These are phyloP conservation scores for Epichloe hybrida DNA, from an alignment of 2,329 filamentous ascomycete genomes.

Conservation along the genomic window DNA sequence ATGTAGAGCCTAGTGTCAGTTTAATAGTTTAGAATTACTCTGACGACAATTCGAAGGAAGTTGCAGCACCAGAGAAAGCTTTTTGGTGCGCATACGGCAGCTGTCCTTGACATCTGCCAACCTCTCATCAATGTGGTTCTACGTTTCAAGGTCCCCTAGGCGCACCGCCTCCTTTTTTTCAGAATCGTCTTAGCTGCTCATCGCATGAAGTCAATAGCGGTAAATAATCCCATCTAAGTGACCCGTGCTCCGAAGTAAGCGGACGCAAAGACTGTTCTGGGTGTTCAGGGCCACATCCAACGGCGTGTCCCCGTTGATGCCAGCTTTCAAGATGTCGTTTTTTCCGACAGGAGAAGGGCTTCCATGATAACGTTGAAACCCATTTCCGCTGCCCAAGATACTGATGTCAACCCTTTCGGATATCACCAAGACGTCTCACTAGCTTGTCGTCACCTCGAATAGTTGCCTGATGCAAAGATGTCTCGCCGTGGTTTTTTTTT, in stretches of 20 bases:
- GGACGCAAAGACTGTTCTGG: neutral
- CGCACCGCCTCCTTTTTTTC: no score
- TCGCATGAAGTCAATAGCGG: no score
- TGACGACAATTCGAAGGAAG: no score
- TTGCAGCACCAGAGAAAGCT: neutral
- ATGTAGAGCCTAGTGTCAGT: no score
- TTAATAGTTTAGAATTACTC: no score
- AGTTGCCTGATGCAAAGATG: no score
- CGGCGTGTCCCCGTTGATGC: neutral
- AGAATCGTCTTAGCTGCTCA: no score
- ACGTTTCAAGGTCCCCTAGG: neutral
- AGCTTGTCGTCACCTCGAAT: no score
- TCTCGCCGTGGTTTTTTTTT: no score
- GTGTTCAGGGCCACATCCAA: neutral
- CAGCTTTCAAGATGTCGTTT: neutral
- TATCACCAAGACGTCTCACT: no score
- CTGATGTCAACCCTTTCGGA: no score
- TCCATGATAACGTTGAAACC: neutral
- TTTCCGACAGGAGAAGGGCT: neutral
- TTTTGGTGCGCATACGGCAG: neutral
- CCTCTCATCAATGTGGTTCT: neutral
- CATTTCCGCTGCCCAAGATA: neutral
- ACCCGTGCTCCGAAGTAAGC: neutral
- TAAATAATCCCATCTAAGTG: neutral
- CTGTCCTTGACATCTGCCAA: neutral